These are phyloP conservation scores for Dictyophora rubrovolvata DNA, from an alignment of 768 basidiomycete genomes.

Conservation along the genomic window DNA sequence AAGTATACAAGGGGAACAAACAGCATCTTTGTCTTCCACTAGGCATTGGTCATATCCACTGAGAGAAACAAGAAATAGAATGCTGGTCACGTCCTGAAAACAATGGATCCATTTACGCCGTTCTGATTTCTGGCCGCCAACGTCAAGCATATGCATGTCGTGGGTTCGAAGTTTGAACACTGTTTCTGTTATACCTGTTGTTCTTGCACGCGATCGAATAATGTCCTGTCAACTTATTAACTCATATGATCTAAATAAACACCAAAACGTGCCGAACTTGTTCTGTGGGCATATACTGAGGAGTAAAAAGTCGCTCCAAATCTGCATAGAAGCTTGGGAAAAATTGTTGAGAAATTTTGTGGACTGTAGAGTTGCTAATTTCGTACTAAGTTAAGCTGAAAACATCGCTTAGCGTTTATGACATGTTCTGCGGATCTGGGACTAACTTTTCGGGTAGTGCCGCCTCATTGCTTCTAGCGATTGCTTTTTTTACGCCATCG, in stretches of 20 bases:
- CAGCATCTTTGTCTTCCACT: constrained; percentile 85
- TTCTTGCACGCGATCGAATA: constrained; percentile 74
- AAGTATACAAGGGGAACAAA: constrained; percentile 19
- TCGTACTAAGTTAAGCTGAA: constrained; percentile 3
- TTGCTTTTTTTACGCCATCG: constrained; percentile 62
- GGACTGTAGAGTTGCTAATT: not conserved
- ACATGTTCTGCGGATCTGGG: not conserved
- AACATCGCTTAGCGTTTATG: not conserved
- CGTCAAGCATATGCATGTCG: constrained; percentile 89
- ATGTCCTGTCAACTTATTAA: constrained; percentile 42
- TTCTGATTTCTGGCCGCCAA: constrained; percentile 82
- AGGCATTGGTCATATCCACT: constrained; percentile 93
- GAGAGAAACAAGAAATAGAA: constrained; percentile 82
- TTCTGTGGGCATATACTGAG: constrained; percentile 62
- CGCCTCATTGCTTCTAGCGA: constrained; percentile 77
- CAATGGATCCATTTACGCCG: constrained; percentile 91
- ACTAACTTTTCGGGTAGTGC: constrained; percentile 83
- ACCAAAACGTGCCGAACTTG: constrained; percentile 26
- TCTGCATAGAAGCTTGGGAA: constrained; percentile 50
- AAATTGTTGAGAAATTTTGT: not conserved
- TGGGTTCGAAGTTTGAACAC: constrained; percentile 69
- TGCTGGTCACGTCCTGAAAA: constrained; percentile 90
- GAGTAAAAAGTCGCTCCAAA: constrained; percentile 70
- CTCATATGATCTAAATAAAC: not conserved
- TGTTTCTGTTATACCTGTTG: constrained; percentile 87